phyloP scores from a whole-genome alignment of 495 filamentous ascomycete genomes.

The Aspergillus sparsus region DNA sequence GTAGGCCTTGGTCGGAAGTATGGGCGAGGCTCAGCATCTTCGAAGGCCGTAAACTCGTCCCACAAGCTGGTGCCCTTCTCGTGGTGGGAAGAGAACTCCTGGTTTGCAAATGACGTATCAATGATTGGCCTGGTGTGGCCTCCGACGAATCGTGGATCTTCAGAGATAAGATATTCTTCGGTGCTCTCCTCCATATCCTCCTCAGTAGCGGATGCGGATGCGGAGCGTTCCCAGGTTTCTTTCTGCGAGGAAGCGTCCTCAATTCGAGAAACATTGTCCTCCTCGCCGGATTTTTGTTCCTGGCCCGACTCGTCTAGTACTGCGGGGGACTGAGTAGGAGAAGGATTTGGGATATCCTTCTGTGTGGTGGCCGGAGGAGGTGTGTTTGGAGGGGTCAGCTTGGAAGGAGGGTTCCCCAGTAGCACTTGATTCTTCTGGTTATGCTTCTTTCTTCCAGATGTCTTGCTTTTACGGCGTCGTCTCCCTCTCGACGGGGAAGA shows the following conservation, averaged over 20 bases:
- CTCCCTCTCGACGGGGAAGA: slow-evolving; percentile 22
- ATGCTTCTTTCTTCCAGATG: slow-evolving; percentile 29
- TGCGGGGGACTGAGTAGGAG: slow-evolving; percentile 17
- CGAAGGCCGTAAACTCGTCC: slow-evolving; percentile 43
- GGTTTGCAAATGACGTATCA: slow-evolving; percentile 48
- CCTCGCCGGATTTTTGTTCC: background rate
- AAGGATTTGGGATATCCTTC: slow-evolving; percentile 12
- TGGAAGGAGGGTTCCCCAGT: slow-evolving; percentile 26
- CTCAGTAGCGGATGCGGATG: slow-evolving; percentile 11
- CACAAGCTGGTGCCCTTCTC: slow-evolving; percentile 42
- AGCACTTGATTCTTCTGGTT: slow-evolving; percentile 6
- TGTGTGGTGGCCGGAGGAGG: slow-evolving; percentile 31
- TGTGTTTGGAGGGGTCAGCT: slow-evolving; percentile 45
- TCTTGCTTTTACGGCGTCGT: slow-evolving; percentile 32
- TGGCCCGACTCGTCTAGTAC: slow-evolving; percentile 12
- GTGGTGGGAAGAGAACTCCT: slow-evolving; percentile 32
- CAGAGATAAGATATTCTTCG: slow-evolving; percentile 1
- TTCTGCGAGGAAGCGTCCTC: slow-evolving; percentile 12
- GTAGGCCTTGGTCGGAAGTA: slow-evolving; percentile 17
- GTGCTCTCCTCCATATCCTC: slow-evolving; percentile 14
- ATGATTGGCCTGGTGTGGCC: slow-evolving; percentile 35
- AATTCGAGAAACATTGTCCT: slow-evolving; percentile 4
- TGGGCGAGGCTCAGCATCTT: slow-evolving; percentile 36
- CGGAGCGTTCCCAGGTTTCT: slow-evolving; percentile 19
- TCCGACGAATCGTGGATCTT: slow-evolving; percentile 4